phyloP scores from a whole-genome alignment of 106 monocot species.

The Chionographis japonica region DNA sequence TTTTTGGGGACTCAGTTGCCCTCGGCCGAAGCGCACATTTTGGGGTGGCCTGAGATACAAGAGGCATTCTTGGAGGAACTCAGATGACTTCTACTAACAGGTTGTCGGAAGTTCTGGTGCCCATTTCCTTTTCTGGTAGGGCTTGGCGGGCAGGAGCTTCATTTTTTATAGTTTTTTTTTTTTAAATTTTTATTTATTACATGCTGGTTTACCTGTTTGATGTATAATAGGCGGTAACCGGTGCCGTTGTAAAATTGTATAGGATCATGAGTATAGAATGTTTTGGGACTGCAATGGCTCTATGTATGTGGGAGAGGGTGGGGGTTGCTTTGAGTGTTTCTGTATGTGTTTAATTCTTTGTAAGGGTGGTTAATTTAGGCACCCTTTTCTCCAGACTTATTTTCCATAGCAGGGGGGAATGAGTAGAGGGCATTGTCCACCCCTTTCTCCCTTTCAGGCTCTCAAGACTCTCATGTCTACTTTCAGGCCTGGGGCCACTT shows the following conservation, averaged over 20 bases:
- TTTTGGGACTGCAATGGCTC: not conserved
- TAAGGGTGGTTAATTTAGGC: constrained; percentile 8
- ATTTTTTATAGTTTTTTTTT: no score
- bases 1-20: not conserved
- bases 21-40: no score
- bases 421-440: no score
- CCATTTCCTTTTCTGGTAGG: no score
- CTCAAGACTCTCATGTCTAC: no score
- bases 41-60: not conserved
- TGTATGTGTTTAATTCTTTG: not conserved
- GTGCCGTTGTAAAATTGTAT: constrained; percentile 25
- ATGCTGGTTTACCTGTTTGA: constrained; percentile 12
- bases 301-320: not conserved
- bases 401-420: no score
- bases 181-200: not conserved
- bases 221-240: constrained; percentile 32
- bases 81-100: not conserved
- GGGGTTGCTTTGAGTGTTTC: not conserved
- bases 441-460: no score
- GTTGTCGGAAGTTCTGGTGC: not conserved
- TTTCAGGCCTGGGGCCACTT: no score
- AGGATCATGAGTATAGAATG: constrained; percentile 12
- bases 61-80: no score
- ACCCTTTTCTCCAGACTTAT: not conserved
- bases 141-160: no score